Evolutionary conservation across 345 rosid genomes (phyloP), one percentile per base, ranked within the genome.

Genomic region (Boechera divaricarpa): DNA sequence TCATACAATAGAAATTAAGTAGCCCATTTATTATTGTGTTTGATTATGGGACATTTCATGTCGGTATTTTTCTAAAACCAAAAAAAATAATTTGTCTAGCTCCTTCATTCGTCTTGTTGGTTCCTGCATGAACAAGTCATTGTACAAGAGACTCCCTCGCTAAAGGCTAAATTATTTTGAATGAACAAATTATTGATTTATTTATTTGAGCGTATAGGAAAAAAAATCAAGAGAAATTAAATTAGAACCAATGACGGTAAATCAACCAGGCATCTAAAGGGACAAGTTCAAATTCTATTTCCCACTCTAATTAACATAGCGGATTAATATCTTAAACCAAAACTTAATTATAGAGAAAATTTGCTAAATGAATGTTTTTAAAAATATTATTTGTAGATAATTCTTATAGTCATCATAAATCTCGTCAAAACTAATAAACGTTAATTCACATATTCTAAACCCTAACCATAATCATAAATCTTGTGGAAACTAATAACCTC

Each of bases 61-160:
- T 70, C 32, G 55, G 42, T 55, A 0, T 44, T 36, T 9, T 26
- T 5, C 29, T 15, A 28, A 4, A 44, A 41, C 6, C 15, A 29
- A 29, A 29, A 21, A 29, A 29, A 29, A 21, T 21, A 26, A 42
- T 10, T 16, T 55, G 7, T 16, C 35, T 55, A 56, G 42, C 44
- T 56, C 42, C 55, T 70, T 51, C 71, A 5, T 67, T 35, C 12
- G 1, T 59, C 48, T 48, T 71, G 47, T 38, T 35, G 51, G 3
- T 36, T 49, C 5, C 5, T 49, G 52, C 69, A 61, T 38, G 60
- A 49, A 61, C 76, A 47, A 60, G n/a, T 12, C 68, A 60, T 36
- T 60, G 29, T 48, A 45, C 51, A 36, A 26, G 13, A 36, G 60
- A 72, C 61, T 72, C 49, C 54, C 16, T 59, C n/a, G 47, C 26